Evolutionary conservation across 2,329 filamentous ascomycete genomes (phyloP), one percentile per base, ranked within the genome.

Genomic region (Fusarium cicatricum): DNA sequence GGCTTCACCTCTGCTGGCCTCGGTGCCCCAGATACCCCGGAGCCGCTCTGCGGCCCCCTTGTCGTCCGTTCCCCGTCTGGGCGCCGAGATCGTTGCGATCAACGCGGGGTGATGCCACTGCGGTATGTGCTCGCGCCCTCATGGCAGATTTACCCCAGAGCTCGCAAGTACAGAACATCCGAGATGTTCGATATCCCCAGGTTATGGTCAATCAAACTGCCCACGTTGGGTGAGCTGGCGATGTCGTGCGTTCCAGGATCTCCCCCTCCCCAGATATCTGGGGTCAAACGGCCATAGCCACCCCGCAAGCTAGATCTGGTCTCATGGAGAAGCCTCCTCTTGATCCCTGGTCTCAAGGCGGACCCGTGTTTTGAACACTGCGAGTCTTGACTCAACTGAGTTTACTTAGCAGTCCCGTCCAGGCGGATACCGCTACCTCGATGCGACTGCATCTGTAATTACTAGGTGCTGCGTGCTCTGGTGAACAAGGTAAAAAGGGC

Each of bases 41-140:
- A 68, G 60, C 65, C 63, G 65, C 62, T 58, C 55, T 43, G 39
- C 42, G 54, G 49, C 48, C 51, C 38, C 48, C 41, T 47, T 62
- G 52, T 54, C 34, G 46, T 56, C 52, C 56, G 33, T 49, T 41
- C 41, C 48, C 39, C 45, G 33, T 56, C 48, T 47, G 26, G 31
- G 38, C 19, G 42, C 55, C 39, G 36, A 60, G 54, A 52, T 60
- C 36, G 51, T 39, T 29, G 17, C 41, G 40, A 40, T 37, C 29
- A 42, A 19, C 36, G 51, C 58, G 56, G 51, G 58, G 58, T 58
- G 58, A 60, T 63, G 46, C 58, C 55, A 57, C 52, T 40, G 41
- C 44, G 41, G 52, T 61, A 56, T 45, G 46, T 56, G 53, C 34
- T 33, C 47, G 44, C 36, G 31, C 41, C 32, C 45, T 54, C 37